Evolutionary conservation across 83 land plant genomes (phyloP).

Genomic region (Picea mariana): DNA sequence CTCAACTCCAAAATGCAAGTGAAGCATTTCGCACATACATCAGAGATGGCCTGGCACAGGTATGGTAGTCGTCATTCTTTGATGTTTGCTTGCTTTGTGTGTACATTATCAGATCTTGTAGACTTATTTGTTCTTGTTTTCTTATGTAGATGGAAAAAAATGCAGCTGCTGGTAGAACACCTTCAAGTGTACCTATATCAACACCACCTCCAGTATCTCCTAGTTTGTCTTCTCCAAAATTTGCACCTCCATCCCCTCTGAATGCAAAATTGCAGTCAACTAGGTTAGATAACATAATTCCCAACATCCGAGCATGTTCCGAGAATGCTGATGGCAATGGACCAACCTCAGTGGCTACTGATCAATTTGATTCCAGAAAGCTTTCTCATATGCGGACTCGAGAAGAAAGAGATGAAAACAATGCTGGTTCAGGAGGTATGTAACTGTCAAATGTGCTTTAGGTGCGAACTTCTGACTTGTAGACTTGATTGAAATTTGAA

Average conservation of each 20-base stretch:
- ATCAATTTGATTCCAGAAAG: slow-evolving; percentile 25
- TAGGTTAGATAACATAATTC: slow-evolving; percentile 45
- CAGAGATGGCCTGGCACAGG: slow-evolving; percentile 96
- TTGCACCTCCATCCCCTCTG: slow-evolving; percentile 62
- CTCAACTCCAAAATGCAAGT: slow-evolving; percentile 99
- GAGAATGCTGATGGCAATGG: slow-evolving; percentile 29
- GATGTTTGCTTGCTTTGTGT: not conserved
- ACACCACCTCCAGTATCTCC: slow-evolving; percentile 92
- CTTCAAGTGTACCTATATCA: slow-evolving; percentile 77
- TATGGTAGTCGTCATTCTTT: slow-evolving; percentile 11
- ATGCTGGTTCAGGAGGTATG: slow-evolving; percentile 9
- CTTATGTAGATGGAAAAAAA: slow-evolving; percentile 86
- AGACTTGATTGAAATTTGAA: not conserved
- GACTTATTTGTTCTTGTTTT: slow-evolving; percentile 5
- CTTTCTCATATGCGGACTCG: slow-evolving; percentile 13
- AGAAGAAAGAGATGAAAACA: slow-evolving; percentile 40
- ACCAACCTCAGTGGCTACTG: slow-evolving; percentile 27
- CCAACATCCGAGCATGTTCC: slow-evolving; percentile 34
- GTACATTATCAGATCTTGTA: not conserved
- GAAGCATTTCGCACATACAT: slow-evolving; percentile 98
- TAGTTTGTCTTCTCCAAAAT: slow-evolving; percentile 63
- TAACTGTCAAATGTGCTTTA: not conserved
- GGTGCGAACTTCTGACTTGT: not conserved
- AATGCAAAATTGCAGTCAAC: slow-evolving; percentile 54
- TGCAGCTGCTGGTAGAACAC: slow-evolving; percentile 95